Base-by-base conservation (phyloP, 1,284 basidiomycete species). In the Tylopilus sp. region DNA sequence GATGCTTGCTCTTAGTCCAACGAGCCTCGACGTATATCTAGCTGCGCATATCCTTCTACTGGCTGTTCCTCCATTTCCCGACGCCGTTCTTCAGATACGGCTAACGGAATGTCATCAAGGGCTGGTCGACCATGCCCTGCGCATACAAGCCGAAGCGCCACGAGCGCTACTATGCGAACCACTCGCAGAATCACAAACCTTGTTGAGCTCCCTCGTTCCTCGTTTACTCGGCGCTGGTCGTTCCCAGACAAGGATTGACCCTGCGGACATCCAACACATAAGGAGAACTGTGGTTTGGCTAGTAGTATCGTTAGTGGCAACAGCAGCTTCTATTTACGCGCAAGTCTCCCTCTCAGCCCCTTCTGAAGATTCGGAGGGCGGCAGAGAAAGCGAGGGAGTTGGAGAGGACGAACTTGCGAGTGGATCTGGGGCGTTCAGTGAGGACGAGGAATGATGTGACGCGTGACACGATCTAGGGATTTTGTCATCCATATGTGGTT, bases 1-100 rank as follows among this genome's bases (percentile, higher is more conserved):
- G 18, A 48, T 16, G 3, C 15, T 31, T 49, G 45, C 25, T 43
- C 15, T 41, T 30, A 88, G 85, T 39, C 75, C 76, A 25, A 78
- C 82, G 0, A 73, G 76, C 6, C 63, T 89, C 6, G 89, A 90
- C 52, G 64, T 84, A 19, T 60, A 80, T 26, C 68, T 89, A 23
- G 84, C 87, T 16, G 76, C 86, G 10, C 82, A 88, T 55, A 72
- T 84, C 28, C 72, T 87, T 30, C 70, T 89, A 18, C 65, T 90
- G 6, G 58, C 74, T 11, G 65, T 74, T 34, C 76, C 83, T 9
- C 75, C 78, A 26, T 82, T 82, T 48, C 81, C 85, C 2, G 82
- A 89, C 54, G 67, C 78, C 6, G 60, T 81, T 11, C 58, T 90
- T 9, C 73, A 76, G 56, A 67, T 72, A 43, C 71, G 86, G 5